A percentile compares a stretch with the other conserved stretches of the same genome.
Conservation (phyloP, 768 basidiomycete species). For the Mycena amicta region DNA sequence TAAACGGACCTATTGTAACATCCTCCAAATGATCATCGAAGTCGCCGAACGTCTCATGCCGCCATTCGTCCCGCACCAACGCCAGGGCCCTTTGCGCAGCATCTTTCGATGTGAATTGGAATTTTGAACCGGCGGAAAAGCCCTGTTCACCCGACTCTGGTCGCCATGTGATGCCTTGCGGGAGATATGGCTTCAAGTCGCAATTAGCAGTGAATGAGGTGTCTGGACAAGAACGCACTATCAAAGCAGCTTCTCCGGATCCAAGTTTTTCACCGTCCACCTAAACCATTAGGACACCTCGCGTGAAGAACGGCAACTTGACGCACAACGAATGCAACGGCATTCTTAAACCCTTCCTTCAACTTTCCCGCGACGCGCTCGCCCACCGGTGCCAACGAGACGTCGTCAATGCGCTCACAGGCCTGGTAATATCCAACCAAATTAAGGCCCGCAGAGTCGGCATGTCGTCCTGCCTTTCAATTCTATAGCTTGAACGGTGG, state of each 20-base stretch:
- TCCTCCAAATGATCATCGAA: conserved; percentile 86
- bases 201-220: not conserved
- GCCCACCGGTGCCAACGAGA: conserved; percentile 62
- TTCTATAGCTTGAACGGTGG: conserved; percentile 1
- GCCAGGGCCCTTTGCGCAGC: conserved; percentile 50
- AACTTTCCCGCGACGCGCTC: conserved; percentile 64
- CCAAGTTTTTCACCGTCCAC: conserved; percentile 64
- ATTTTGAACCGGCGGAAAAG: conserved; percentile 47
- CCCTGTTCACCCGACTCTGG: conserved; percentile 42
- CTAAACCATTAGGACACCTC: conserved; percentile 34
- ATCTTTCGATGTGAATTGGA: conserved; percentile 49
- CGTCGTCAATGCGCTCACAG: conserved; percentile 63
- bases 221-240: conserved; percentile 46
- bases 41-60: conserved; percentile 67
- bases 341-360: conserved; percentile 53
- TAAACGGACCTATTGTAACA: conserved; percentile 51
- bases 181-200: conserved; percentile 52
- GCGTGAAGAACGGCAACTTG: not conserved
- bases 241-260: conserved; percentile 51
- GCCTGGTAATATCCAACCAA: conserved; percentile 81
- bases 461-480: conserved; percentile 59
- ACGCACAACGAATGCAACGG: conserved; percentile 73
- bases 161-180: conserved; percentile 50
- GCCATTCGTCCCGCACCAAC: conserved; percentile 51
- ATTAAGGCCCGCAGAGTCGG: conserved; percentile 50